A percentile compares a stretch with the other conserved stretches of the same genome.
Conservation (phyloP, 2,329 filamentous ascomycete species). For the Xylaria polymorpha region DNA sequence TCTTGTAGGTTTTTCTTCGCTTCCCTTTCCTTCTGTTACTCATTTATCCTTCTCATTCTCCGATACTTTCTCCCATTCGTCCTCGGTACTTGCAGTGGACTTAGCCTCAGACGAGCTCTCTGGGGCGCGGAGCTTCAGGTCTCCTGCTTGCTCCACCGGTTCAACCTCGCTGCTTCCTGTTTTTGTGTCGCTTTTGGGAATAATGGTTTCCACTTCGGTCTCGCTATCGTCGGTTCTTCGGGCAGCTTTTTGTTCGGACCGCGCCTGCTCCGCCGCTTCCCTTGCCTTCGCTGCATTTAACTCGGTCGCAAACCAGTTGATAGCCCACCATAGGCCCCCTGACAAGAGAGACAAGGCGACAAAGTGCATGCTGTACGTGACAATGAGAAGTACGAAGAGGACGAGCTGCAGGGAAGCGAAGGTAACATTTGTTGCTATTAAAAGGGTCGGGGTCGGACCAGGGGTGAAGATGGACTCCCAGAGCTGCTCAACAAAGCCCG, state of each 20-base stretch:
- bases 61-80: slow-evolving; percentile 97
- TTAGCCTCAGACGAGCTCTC: slow-evolving; percentile 58
- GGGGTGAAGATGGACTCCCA: slow-evolving; percentile 95
- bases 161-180: slow-evolving; percentile 59
- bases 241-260: slow-evolving; percentile 51
- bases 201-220: slow-evolving; percentile 61
- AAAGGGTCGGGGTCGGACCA: slow-evolving; percentile 86
- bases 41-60: slow-evolving; percentile 71
- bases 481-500: slow-evolving; percentile 76
- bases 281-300: slow-evolving; percentile 60
- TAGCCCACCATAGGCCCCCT: slow-evolving; percentile 87
- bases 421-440: slow-evolving; percentile 88
- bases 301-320: slow-evolving; percentile 95
- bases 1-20: not conserved
- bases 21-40: not conserved
- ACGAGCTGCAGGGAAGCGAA: slow-evolving; percentile 88
- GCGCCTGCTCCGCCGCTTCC: slow-evolving; percentile 57
- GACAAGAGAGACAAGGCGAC: slow-evolving; percentile 81
- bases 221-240: slow-evolving; percentile 59
- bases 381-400: slow-evolving; percentile 78
- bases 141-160: slow-evolving; percentile 55
- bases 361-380: slow-evolving; percentile 91
- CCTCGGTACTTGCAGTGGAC: slow-evolving; percentile 81
- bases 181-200: slow-evolving; percentile 41
- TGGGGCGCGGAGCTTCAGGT: slow-evolving; percentile 61